Conservation (phyloP, 495 filamentous ascomycete genomes). For the Xylaria sp. region DNA sequence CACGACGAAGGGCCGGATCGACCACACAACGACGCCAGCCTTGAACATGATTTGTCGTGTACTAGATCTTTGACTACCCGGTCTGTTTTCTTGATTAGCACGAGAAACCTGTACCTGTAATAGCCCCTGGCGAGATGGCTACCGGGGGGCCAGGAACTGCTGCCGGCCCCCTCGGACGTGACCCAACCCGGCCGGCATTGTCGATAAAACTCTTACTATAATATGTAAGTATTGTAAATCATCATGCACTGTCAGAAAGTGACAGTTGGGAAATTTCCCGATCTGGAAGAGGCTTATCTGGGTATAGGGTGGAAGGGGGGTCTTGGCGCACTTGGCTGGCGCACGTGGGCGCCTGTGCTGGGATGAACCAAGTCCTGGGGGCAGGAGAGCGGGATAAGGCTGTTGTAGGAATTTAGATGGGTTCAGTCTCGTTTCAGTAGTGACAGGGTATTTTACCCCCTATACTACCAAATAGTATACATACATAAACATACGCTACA, state of each 20-base stretch:
- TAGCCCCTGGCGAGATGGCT: too few relatives aligned
- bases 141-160: too few relatives aligned
- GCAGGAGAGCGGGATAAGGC: background rate
- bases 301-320: background rate
- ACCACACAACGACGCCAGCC: too few relatives aligned
- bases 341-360: background rate
- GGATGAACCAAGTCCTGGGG: background rate
- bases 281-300: conserved; percentile 2
- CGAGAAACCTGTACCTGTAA: too few relatives aligned
- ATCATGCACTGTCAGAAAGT: background rate
- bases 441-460: background rate
- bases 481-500: background rate
- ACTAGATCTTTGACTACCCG: too few relatives aligned
- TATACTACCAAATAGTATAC: too few relatives aligned
- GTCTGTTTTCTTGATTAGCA: too few relatives aligned
- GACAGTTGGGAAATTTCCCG: conserved; percentile 9
- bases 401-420: background rate
- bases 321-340: conserved; percentile 13
- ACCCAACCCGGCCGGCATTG: too few relatives aligned
- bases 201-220: too few relatives aligned
- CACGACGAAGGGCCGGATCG: too few relatives aligned
- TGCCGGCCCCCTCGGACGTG: too few relatives aligned
- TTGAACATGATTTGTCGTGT: too few relatives aligned
- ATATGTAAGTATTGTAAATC: background rate
- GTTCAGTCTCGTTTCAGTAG: background rate